Conservation (phyloP, 805 yeast species). For the Candida patagonica region DNA sequence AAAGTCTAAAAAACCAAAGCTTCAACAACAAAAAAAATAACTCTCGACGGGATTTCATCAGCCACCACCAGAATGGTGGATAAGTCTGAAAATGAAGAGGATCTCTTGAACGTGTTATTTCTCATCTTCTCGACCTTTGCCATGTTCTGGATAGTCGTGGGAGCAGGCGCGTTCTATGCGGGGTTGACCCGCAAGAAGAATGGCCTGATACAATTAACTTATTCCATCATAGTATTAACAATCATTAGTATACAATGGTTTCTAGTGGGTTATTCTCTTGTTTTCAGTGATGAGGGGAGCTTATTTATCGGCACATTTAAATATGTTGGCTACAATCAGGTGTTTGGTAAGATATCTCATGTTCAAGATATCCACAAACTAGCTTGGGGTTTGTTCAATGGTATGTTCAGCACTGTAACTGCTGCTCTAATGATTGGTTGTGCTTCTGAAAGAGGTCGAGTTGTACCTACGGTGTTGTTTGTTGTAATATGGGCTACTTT, state of each 20-base stretch:
- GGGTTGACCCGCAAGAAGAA: constrained; percentile 61
- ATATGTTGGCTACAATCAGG: constrained; percentile 43
- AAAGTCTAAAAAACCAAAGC: no score
- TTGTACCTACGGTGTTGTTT: constrained; percentile 63
- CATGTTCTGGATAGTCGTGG: constrained; percentile 17
- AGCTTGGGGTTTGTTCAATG: constrained; percentile 49
- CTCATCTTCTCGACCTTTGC: constrained; percentile 16
- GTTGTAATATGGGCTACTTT: constrained; percentile 60
- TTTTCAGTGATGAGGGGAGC: constrained; percentile 33
- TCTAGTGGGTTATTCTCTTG: constrained; percentile 58
- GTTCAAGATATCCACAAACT: constrained; percentile 30
- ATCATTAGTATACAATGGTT: constrained; percentile 60
- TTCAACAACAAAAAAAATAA: no score
- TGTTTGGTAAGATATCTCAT: constrained; percentile 36
- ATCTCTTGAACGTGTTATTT: constrained; percentile 11
- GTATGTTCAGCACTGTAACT: constrained; percentile 59
- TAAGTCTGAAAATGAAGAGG: no score
- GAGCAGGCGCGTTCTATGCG: constrained; percentile 51
- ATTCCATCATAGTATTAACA: constrained; percentile 52
- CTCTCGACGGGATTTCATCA: no score
- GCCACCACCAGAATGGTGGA: no score
- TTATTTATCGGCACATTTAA: constrained; percentile 47
- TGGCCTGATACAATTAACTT: constrained; percentile 56
- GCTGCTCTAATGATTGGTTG: constrained; percentile 64
- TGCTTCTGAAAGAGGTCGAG: constrained; percentile 62